Base-by-base conservation (phyloP, 1,284 basidiomycete species). In the Sporisorium sorghi region DNA sequence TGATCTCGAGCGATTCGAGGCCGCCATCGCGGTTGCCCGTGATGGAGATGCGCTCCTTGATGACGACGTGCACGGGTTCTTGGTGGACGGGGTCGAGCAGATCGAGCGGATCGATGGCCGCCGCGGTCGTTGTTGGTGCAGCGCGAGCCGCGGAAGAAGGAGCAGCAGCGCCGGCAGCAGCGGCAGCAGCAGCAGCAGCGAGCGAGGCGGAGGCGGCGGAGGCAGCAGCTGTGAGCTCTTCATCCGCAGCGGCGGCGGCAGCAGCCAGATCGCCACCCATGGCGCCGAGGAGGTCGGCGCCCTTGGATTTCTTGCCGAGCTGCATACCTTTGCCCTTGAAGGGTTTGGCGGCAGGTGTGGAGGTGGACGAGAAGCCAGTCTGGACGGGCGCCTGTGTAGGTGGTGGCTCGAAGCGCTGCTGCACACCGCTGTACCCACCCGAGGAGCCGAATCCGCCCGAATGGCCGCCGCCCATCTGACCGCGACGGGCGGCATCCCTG, bases 301-400 rank as follows among this genome's bases (percentile, higher is more conserved):
- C 91, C 80, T 91, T 91, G 52, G 91, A 91, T 86, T 94, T 96
- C 87, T 96, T 97, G 37, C 95, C 95, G n/a, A 99, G 89, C 84
- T 98, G 97, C 96, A 99, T 98, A 32, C 96, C 95, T 33, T 91
- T 90, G 55, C 92, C 91, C 87, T 97, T 97, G 90, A 99, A 98
- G 1, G 92, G 90, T 89, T 90, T 79, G 87, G 83, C 69, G 14
- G 67, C 61, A 8, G 76, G 74, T 33, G 78, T 64, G 3, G 76
- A 58, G 52, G 51, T 61, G 35, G 63, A 73, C 19, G 58, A 60
- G 58, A 75, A 75, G 49, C 73, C 73, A 54, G 73, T 75, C 65
- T 71, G 65, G 21, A 83, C 78, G 14, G 81, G 78, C 17, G 81
- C 78, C 32, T 68, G 53, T 24, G 70, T 65, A 7, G 75, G 73